Conservation (phyloP, 2,329 filamentous ascomycete species). For the Fusarium staphyleae region DNA sequence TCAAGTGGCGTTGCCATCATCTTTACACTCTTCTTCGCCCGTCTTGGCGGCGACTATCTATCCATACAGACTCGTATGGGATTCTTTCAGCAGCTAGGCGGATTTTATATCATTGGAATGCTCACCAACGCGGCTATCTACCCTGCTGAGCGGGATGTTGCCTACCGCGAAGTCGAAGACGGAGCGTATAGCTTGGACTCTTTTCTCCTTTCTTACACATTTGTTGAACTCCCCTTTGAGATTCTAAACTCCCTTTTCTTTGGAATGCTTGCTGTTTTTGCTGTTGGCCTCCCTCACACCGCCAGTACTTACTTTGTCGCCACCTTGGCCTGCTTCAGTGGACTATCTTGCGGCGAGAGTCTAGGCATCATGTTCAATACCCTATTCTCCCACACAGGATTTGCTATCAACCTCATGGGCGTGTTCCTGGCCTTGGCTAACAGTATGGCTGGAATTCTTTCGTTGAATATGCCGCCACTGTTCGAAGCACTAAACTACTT, state of each 20-base stretch:
- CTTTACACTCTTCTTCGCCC: conserved; percentile 72
- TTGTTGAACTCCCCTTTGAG: conserved; percentile 74
- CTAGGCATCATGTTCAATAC: conserved; percentile 81
- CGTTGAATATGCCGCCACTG: conserved; percentile 69
- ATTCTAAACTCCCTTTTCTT: conserved; percentile 70
- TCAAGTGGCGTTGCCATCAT: conserved; percentile 67
- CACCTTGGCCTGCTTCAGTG: conserved; percentile 72
- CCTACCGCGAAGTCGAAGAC: conserved; percentile 77
- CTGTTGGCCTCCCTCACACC: conserved; percentile 67
- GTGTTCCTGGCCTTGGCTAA: conserved; percentile 73
- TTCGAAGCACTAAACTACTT: conserved; percentile 73
- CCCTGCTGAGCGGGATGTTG: conserved; percentile 73
- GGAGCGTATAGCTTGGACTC: conserved; percentile 71
- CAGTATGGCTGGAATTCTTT: conserved; percentile 73
- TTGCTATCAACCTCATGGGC: conserved; percentile 74
- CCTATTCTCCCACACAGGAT: conserved; percentile 73
- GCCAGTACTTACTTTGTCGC: conserved; percentile 69
- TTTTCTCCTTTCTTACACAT: conserved; percentile 72
- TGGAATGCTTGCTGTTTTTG: conserved; percentile 66
- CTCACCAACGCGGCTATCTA: conserved; percentile 78
- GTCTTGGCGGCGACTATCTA: conserved; percentile 70
- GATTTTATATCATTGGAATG: conserved; percentile 77
- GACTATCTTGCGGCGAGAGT: conserved; percentile 77
- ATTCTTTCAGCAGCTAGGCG: conserved; percentile 72
- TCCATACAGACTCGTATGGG: conserved; percentile 75